phyloP scores from a whole-genome alignment of 257 asterid species.

The Scutellaria minor region DNA sequence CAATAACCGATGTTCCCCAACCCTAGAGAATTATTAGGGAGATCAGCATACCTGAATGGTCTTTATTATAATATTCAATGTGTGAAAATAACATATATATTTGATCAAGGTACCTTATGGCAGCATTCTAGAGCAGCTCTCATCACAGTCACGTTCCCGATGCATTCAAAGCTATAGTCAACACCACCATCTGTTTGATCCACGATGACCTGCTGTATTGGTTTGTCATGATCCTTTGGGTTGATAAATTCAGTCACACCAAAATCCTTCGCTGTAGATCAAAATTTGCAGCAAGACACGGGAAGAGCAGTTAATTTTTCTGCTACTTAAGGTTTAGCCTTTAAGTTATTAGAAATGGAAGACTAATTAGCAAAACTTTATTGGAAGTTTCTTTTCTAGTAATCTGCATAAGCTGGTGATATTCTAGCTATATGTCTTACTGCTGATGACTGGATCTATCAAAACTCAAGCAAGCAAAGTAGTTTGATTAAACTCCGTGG shows the following conservation, averaged over 20 bases:
- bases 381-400: too few relatives aligned
- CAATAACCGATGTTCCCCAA: conserved; percentile 99
- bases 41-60: conserved; percentile 26
- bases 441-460: neutral
- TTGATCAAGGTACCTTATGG: conserved; percentile 73
- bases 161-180: conserved; percentile 98
- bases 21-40: conserved; percentile 56
- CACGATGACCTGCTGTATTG: conserved; percentile 91
- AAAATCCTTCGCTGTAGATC: conserved; percentile 72
- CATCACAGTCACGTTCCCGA: conserved; percentile 89
- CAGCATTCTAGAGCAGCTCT: conserved; percentile 98
- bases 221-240: conserved; percentile 93
- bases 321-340: conserved; percentile 18
- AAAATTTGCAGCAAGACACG: conserved; percentile 21
- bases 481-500: neutral
- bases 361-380: neutral
- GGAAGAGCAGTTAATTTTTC: neutral
- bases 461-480: neutral
- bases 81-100: neutral
- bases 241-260: conserved; percentile 96
- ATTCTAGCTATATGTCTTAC: neutral
- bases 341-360: neutral
- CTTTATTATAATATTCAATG: neutral
- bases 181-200: conserved; percentile 97
- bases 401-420: too few relatives aligned